Evolutionary conservation across 139 green algal genomes (phyloP), one percentile per base, ranked within the genome.

Genomic region (Tetradesmus obliquus): DNA sequence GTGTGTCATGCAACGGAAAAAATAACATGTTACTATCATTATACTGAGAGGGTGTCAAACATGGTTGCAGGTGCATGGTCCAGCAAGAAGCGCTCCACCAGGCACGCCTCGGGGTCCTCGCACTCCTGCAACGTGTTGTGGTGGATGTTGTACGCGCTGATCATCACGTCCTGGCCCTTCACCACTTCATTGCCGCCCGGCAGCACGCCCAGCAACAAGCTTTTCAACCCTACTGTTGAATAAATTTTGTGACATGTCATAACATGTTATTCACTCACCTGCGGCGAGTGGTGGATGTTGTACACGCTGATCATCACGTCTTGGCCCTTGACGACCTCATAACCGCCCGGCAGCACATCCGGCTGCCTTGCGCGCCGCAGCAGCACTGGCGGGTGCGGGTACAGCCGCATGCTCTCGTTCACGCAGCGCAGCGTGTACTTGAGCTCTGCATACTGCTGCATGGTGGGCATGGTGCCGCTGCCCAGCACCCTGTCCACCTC

Each of bases 291-390:
- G 93, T 99, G 98, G 66, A 99, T 97, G 96, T 99, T 99, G 96
- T 99, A 99, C 2, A 99, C 96, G 74, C 88, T 95, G 88, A 99
- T 98, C 96, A 99, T 99, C 13, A 99, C 95, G 92, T 99, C 98
- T 93, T 99, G 98, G 0, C 95, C 95, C 80, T 91, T 89, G 1
- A 74, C 6, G 80, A 97, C 94, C 90, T 95, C 92, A 90, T 95
- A 95, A 53, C 96, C 95, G 55, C 96, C 96, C 7, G 98, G 98
- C 71, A 99, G 94, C 54, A 93, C 92, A 88, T 99, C 98, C 22
- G 95, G 90, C 8, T 97, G 88, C n/a, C 97, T 69, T 0, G 98
- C 97, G 0, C 98, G 91, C 3, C 98, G 93, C 76, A 99, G 95
- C 83, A 99, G 96, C 79, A 99, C 98, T 24, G 98, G 98, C 5